Evolutionary conservation across 768 basidiomycete species (phyloP), one percentile per base, ranked within the genome.

Genomic region (Tulasnella sp.): DNA sequence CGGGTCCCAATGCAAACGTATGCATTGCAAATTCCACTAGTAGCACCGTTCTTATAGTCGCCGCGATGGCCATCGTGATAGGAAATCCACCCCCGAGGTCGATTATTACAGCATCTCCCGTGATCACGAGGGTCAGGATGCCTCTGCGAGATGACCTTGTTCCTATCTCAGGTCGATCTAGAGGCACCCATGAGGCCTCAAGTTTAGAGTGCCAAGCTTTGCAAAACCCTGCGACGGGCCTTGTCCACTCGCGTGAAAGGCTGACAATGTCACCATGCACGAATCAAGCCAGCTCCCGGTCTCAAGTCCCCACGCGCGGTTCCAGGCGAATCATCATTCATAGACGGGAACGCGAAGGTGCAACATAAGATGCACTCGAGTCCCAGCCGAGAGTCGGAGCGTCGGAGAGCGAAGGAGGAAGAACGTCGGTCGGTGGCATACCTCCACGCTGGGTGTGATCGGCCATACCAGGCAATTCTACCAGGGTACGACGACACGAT

Each of bases 381-480:
- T n/a, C n/a, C n/a, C n/a, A n/a, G n/a, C n/a, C n/a, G n/a, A 62
- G 6, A 27, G 62, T 68, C 62, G 27, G 62, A 68, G 62, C 14
- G 62, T 68, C 62, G 62, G 62, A 68, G 62, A 27, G 27, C 34
- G 62, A 68, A 68, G 27, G 62, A 68, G 62, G 62, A 68, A 68
- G 62, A 68, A 68, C 62, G 62, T 68, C 62, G 62, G 62, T 14
- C n/a, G 62, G 62, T 34, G 21, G 12, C 4, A 68, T 44, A 68
- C 62, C 62, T 68, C 62, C 21, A 68, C 62, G 27, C 31, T 34
- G 62, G 62, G 62, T 68, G 5, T 31, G 4, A 68, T 68, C 27
- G 4, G 9, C 62, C 62, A 68, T 68, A 34, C 62, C 62, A 68
- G 62, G 62, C 62, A 34, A 68, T 34, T 68, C 27, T 31, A 68